Evolutionary conservation across 306 rosid genomes (phyloP).

Genomic region (Glycyrrhiza uralensis): DNA sequence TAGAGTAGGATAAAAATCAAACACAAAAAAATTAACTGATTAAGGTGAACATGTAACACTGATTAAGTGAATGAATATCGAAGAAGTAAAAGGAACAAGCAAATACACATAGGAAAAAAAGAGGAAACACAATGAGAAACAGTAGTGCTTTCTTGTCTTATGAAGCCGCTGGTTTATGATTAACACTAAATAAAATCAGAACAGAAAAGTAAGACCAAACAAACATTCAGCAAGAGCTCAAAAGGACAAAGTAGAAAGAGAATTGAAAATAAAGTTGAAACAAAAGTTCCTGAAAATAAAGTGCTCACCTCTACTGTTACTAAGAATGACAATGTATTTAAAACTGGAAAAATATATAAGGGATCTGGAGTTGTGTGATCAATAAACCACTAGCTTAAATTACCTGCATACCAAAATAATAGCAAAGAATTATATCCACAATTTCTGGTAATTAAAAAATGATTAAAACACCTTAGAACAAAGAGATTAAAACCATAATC

Average conservation of each 20-base stretch:
- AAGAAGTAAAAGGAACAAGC: no score
- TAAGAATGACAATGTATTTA: conserved; percentile 77
- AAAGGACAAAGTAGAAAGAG: conserved; percentile 5
- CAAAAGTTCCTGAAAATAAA: not conserved
- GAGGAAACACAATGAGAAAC: no score
- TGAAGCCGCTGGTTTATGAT: not conserved
- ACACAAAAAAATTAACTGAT: no score
- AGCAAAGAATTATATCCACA: not conserved
- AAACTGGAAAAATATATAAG: conserved; percentile 62
- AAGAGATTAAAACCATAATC: no score
- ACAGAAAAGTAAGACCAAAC: not conserved
- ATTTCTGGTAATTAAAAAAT: not conserved
- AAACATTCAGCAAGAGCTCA: conserved; percentile 5
- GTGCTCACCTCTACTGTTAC: conserved; percentile 76
- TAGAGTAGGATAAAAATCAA: no score
- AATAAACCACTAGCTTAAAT: conserved; percentile 48
- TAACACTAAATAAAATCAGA: conserved; percentile 2
- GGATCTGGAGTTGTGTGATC: conserved; percentile 86
- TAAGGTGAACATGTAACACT: no score
- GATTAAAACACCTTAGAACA: no score
- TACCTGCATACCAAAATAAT: not conserved
- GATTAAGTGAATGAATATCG: no score
- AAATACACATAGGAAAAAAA: no score
- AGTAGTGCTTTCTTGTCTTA: not conserved
- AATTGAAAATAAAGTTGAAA: conserved; percentile 1